phyloP scores from a whole-genome alignment of 306 rosid genomes.

The Lathyrus oleraceus region DNA sequence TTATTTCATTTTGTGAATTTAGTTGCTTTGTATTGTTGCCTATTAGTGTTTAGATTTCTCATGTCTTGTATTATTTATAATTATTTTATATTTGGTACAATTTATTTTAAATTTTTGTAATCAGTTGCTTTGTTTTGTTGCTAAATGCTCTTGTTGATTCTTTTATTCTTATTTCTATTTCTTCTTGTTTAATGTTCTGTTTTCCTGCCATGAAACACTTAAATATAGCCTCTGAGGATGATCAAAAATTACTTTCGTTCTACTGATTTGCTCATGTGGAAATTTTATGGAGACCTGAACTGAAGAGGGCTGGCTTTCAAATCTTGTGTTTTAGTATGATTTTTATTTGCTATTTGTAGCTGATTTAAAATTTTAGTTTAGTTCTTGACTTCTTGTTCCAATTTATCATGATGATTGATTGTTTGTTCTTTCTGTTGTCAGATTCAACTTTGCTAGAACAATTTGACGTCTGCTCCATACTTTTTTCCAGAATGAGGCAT shows the following conservation, averaged over 20 bases:
- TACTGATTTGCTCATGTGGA: constrained; percentile 46
- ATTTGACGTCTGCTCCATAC: not conserved
- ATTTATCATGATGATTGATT: not conserved
- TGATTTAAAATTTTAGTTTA: not conserved
- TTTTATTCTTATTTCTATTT: not conserved
- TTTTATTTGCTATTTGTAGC: not conserved
- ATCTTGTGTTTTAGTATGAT: not conserved
- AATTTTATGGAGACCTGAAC: constrained; percentile 59
- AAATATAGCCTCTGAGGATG: constrained; percentile 47
- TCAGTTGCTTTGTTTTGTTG: not conserved
- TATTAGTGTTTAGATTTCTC: not conserved
- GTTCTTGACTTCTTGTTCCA: not conserved
- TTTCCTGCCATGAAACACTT: not conserved
- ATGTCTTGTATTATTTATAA: not conserved
- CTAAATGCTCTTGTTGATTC: not conserved
- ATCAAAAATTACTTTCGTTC: constrained; percentile 47
- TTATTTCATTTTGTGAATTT: too few relatives aligned
- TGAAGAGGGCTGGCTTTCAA: constrained; percentile 44
- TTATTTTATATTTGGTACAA: not conserved
- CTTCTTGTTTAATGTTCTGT: not conserved
- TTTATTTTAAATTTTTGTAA: not conserved
- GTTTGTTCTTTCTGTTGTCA: not conserved
- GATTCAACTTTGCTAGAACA: constrained; percentile 7
- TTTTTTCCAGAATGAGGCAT: constrained; percentile 41
- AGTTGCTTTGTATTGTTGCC: constrained; percentile 18